These are phyloP conservation scores for Psilocybe azurescens DNA, from an alignment of 768 basidiomycete genomes.

Conservation along the genomic window DNA sequence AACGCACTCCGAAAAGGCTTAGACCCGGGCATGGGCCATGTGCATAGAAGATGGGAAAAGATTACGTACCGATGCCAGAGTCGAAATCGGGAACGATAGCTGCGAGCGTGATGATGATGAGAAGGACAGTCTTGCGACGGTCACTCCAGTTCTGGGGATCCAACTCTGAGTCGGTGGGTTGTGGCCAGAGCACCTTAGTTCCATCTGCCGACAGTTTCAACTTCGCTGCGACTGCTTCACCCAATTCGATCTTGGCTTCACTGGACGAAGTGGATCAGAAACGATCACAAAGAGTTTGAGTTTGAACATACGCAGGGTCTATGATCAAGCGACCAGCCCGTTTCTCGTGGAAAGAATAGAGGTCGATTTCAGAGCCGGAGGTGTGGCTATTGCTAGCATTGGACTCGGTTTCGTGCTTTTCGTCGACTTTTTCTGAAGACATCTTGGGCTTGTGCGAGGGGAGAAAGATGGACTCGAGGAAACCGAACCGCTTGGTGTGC, in stretches of 20 bases:
- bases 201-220: constrained; percentile 65
- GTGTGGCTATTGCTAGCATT: constrained; percentile 14
- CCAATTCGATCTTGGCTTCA: constrained; percentile 69
- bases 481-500: neutral
- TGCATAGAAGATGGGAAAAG: neutral
- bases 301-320: constrained; percentile 14
- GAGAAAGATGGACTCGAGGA: constrained; percentile 15
- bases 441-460: constrained; percentile 9
- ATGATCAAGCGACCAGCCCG: constrained; percentile 60
- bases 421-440: constrained; percentile 21
- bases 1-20: neutral
- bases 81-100: constrained; percentile 73
- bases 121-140: constrained; percentile 56
- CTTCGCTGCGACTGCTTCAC: constrained; percentile 54
- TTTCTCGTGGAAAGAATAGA: constrained; percentile 54
- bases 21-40: neutral
- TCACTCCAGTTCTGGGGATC: constrained; percentile 62
- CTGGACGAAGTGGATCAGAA: constrained; percentile 28
- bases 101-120: constrained; percentile 68
- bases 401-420: constrained; percentile 21
- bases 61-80: constrained; percentile 59
- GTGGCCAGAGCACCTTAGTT: constrained; percentile 70
- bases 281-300: neutral
- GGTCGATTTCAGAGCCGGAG: constrained; percentile 27
- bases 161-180: constrained; percentile 75